Percentiles rank a stretch among this genome's conserved stretches.
phyloP scores from a whole-genome alignment of 192 early-diverging fungal genomes.

The Entophlyctis helioformis region DNA sequence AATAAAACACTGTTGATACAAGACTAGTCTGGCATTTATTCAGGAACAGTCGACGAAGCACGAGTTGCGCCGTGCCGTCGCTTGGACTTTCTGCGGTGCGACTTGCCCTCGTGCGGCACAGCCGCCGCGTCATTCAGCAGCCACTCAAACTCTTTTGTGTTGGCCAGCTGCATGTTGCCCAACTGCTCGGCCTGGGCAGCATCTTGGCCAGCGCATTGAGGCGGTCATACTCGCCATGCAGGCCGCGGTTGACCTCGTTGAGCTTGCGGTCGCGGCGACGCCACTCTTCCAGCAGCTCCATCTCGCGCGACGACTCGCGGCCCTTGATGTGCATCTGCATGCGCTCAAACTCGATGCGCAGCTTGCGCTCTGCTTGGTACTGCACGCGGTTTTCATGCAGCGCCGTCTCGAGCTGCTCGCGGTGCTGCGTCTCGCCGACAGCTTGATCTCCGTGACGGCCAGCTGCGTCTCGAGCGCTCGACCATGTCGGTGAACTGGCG shows the following conservation, averaged over 20 bases:
- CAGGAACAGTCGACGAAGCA: no score
- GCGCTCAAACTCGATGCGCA: constrained; percentile 33
- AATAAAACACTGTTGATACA: no score
- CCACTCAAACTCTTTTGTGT: no score
- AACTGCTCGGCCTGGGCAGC: no score
- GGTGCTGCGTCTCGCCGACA: constrained; percentile 18
- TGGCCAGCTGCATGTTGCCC: no score
- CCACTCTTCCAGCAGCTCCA: constrained; percentile 18
- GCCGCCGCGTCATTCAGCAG: no score
- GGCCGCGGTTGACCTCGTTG: constrained; percentile 16
- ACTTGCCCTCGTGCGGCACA: no score
- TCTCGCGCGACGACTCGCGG: constrained; percentile 13
- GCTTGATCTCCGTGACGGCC: constrained; percentile 10
- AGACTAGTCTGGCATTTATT: no score
- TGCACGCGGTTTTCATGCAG: constrained; percentile 22
- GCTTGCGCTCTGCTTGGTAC: constrained; percentile 26
- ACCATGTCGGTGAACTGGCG: constrained; percentile 17
- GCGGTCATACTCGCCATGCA: constrained; percentile 18
- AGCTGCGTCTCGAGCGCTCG: constrained; percentile 19
- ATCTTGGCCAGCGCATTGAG: constrained; percentile 19
- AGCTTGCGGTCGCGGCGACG: constrained; percentile 21
- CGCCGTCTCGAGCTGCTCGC: constrained; percentile 29
- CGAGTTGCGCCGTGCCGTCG: no score
- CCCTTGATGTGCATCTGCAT: constrained; percentile 23
- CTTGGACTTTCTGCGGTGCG: no score